phyloP scores from a whole-genome alignment of 148 eudicot genomes.

The Mesembryanthemum crystallinum region DNA sequence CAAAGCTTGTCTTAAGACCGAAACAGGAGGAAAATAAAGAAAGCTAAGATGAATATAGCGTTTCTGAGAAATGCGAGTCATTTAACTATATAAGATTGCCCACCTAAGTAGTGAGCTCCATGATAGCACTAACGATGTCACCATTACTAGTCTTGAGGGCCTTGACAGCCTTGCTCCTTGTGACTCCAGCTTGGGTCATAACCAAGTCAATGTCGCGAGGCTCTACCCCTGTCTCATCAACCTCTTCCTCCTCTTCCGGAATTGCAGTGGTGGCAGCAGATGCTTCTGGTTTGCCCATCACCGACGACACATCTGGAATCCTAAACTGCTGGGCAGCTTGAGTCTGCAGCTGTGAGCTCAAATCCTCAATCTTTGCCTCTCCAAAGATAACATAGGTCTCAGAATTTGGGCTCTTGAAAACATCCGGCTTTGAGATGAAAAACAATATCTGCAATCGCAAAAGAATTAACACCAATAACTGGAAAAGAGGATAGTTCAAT shows the following conservation, averaged over 20 bases:
- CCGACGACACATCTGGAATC: conserved; percentile 64
- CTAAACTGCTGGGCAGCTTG: conserved; percentile 90
- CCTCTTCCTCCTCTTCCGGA: conserved; percentile 72
- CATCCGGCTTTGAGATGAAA: conserved; percentile 79
- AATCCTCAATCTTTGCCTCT: conserved; percentile 85
- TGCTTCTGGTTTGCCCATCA: conserved; percentile 53
- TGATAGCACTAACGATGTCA: conserved; percentile 83
- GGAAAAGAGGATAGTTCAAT: neutral
- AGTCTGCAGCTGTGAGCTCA: conserved; percentile 90
- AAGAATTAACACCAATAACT: neutral
- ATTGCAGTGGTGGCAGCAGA: conserved; percentile 39
- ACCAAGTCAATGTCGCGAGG: conserved; percentile 80
- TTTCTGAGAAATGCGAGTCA: conserved; percentile 4
- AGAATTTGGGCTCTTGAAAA: conserved; percentile 80
- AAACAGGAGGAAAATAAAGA: neutral
- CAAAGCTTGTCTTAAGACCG: neutral
- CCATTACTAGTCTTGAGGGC: conserved; percentile 72
- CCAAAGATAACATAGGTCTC: conserved; percentile 82
- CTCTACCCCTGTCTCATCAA: conserved; percentile 76
- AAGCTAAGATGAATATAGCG: conserved; percentile 9
- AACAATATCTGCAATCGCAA: conserved; percentile 50
- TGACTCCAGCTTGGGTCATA: conserved; percentile 81
- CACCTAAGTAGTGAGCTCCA: conserved; percentile 72
- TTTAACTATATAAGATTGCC: conserved; percentile 13
- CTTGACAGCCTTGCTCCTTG: conserved; percentile 75